Percentiles rank a stretch among this genome's conserved stretches.
Evolutionary conservation across 331 rosid genomes (phyloP).

Genomic region (Telfairia occidentalis): DNA sequence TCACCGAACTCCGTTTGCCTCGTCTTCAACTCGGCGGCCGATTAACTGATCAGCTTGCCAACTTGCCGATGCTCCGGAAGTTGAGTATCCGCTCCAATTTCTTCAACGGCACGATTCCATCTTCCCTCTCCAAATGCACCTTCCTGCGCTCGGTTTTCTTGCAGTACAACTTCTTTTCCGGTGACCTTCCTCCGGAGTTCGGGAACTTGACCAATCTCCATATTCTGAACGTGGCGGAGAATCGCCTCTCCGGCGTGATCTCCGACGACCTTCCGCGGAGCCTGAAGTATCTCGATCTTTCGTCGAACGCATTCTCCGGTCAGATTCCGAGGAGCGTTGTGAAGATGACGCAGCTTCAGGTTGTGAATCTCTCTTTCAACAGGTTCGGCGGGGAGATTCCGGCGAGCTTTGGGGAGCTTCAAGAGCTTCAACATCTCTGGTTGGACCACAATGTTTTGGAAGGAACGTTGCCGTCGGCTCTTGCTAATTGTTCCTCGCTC

Average conservation of each 20-base stretch:
- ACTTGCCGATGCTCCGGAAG: slow-evolving; percentile 46
- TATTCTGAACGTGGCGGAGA: slow-evolving; percentile 57
- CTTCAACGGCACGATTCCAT: slow-evolving; percentile 69
- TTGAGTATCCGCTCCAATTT: slow-evolving; percentile 62
- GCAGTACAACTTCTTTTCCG: slow-evolving; percentile 67
- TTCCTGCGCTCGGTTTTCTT: slow-evolving; percentile 50
- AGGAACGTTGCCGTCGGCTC: slow-evolving; percentile 84
- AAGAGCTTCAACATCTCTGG: slow-evolving; percentile 70
- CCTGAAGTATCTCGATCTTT: slow-evolving; percentile 59
- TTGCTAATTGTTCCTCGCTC: slow-evolving; percentile 71
- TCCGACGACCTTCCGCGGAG: slow-evolving; percentile 37
- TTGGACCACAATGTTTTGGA: slow-evolving; percentile 55
- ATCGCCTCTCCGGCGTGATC: slow-evolving; percentile 52
- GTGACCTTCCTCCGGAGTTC: slow-evolving; percentile 49
- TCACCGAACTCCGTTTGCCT: slow-evolving; percentile 66
- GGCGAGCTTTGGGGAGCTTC: slow-evolving; percentile 63
- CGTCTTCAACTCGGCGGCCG: slow-evolving; percentile 71
- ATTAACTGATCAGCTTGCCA: slow-evolving; percentile 43
- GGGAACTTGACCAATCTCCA: slow-evolving; percentile 46
- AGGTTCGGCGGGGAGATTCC: slow-evolving; percentile 63
- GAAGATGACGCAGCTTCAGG: slow-evolving; percentile 46
- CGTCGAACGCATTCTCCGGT: slow-evolving; percentile 67
- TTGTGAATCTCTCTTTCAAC: slow-evolving; percentile 67
- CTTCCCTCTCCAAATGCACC: slow-evolving; percentile 51
- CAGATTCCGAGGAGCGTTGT: slow-evolving; percentile 44